Base-by-base conservation (phyloP, 345 rosid species). In the Balakata baccata region DNA sequence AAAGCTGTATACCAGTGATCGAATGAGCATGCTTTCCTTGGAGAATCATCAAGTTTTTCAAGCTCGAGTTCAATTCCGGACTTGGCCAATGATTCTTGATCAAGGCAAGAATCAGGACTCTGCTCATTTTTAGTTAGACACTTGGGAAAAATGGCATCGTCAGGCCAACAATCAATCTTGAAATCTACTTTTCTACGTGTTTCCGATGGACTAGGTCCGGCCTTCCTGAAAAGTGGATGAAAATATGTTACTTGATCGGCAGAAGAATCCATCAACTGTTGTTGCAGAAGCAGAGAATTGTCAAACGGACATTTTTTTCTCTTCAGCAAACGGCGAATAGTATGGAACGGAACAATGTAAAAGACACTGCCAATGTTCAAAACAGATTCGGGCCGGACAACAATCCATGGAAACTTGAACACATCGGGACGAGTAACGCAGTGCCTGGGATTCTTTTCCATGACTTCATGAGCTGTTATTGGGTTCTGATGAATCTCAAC, bases 391-490 rank as follows among this genome's bases (percentile, higher is more conserved):
- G 86, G 86, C 23, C 65, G 62, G 23, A 86, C 82, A n/a, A 82
- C 87, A 41, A 82, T 45, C 86, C 87, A 84, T 2, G 86, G 87
- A 65, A 66, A 74, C 78, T 25, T 71, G 80, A 86, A 84, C 53
- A 82, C 79, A 38, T 86, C 87, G 0, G 87, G 87, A 1, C 85
- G 79, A 3, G 87, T 75, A 65, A 86, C 84, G 5, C 74, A 81
- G 76, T 86, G 87, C 25, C 86, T 74, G 16, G 89, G 89, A 70
- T 86, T 63, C 68, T 70, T 77, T 63, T 69, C 70, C 87, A 86
- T 84, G 57, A 84, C 68, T n/a, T 84, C 82, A 54, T 74, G 72
- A 20, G 87, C 86, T 4, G 81, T 70, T 25, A 79, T 71, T 1
- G 86, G 81, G 8, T 58, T 73, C 75, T 51, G 53, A 46, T 74